Evolutionary conservation across 2,329 filamentous ascomycete species (phyloP).

Genomic region (Ophiocordyceps polyrhachis-furcata): DNA sequence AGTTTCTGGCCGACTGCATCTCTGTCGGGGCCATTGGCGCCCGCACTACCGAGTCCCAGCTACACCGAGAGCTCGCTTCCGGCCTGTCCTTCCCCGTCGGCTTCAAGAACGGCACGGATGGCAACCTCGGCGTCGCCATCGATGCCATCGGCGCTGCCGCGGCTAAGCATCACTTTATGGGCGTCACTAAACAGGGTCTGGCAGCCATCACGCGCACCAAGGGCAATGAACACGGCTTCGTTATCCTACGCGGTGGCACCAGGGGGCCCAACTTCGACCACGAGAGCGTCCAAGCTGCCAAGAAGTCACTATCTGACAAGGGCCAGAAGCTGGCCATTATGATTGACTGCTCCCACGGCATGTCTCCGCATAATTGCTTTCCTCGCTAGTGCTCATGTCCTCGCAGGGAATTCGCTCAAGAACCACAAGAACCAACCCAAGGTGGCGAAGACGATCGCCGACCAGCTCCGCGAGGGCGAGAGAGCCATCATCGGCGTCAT

Average conservation of each 20-base stretch:
- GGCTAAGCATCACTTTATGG: conserved; percentile 90
- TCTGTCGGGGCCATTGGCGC: conserved; percentile 91
- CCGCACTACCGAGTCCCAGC: conserved; percentile 86
- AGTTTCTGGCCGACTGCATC: conserved; percentile 92
- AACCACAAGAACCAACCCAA: conserved; percentile 95
- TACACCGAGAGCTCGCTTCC: conserved; percentile 88
- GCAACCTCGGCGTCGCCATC: conserved; percentile 75
- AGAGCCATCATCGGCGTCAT: conserved; percentile 85
- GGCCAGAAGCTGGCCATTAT: conserved; percentile 78
- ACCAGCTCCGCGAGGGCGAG: conserved; percentile 78
- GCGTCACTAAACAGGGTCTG: conserved; percentile 92
- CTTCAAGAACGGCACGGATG: conserved; percentile 99
- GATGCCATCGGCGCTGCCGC: conserved; percentile 83
- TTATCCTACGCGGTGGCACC: conserved; percentile 82
- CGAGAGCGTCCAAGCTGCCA: conserved; percentile 60
- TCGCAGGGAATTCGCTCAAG: conserved; percentile 79
- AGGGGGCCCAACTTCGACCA: conserved; percentile 88
- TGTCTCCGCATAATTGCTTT: conserved; percentile 7
- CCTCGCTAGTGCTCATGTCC: conserved; percentile 1
- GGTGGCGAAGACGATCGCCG: conserved; percentile 63
- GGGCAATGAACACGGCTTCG: conserved; percentile 94
- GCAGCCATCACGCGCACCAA: conserved; percentile 86
- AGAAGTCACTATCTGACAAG: conserved; percentile 66
- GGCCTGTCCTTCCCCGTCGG: conserved; percentile 94
- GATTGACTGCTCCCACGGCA: conserved; percentile 96